Percentiles rank a stretch among this genome's conserved stretches.
Evolutionary conservation across 108 stramenopile species (phyloP).

Genomic region (Parietichytrium sp.): DNA sequence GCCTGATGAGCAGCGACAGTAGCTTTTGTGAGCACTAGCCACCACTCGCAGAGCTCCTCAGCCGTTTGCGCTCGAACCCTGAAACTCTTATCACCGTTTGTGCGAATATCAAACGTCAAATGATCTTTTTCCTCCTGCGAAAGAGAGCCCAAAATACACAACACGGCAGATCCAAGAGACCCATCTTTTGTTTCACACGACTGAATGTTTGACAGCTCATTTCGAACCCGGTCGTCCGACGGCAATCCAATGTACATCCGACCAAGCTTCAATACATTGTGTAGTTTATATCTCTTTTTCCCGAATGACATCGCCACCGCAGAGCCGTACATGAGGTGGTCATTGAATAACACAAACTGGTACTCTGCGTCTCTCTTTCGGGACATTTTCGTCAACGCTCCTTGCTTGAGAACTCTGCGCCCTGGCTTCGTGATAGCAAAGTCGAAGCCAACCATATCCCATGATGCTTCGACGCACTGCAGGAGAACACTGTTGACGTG

Average conservation of each 20-base stretch:
- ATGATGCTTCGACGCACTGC: neutral
- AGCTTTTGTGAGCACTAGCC: neutral
- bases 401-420: neutral
- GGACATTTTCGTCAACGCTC: neutral
- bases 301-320: neutral
- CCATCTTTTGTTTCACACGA: neutral
- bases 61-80: neutral
- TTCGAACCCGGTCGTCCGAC: neutral
- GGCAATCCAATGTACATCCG: neutral
- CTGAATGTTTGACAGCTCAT: neutral
- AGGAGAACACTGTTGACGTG: neutral
- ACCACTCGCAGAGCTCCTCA: constrained; percentile 32
- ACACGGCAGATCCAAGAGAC: neutral
- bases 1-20: neutral
- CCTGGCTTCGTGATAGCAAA: constrained; percentile 26
- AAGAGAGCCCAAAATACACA: neutral
- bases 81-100: constrained; percentile 12
- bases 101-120: neutral
- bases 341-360: constrained; percentile 33
- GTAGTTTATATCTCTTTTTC: neutral
- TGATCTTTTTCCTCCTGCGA: neutral
- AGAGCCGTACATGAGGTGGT: constrained; percentile 15
- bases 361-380: neutral
- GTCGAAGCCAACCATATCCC: neutral
- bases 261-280: neutral